Evolutionary conservation across 805 yeast species (phyloP).

Genomic region (Yarrowia divulgata): DNA sequence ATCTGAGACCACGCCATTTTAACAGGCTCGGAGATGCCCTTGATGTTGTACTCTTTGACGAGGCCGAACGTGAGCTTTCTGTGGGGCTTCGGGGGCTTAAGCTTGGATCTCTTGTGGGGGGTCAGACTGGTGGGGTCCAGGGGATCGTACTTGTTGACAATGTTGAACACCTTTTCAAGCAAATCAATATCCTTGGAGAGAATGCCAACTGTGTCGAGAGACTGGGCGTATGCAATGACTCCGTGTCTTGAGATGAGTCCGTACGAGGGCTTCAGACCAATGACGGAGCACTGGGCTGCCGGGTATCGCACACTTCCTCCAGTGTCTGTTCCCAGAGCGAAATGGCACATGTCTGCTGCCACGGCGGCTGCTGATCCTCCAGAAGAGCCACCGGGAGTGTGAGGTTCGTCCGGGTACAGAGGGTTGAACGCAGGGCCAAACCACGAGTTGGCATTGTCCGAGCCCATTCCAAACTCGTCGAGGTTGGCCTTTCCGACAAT

Average conservation of each 20-base stretch:
- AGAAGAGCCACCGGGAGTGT: constrained; percentile 87
- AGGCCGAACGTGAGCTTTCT: constrained; percentile 67
- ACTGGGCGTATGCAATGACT: constrained; percentile 89
- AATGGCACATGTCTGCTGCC: constrained; percentile 70
- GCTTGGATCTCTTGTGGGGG: constrained; percentile 42
- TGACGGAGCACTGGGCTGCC: constrained; percentile 80
- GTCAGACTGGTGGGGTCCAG: constrained; percentile 76
- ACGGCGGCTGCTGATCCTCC: constrained; percentile 97
- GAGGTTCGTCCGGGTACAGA: constrained; percentile 51
- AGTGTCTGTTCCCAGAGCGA: constrained; percentile 92
- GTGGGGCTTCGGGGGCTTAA: constrained; percentile 39
- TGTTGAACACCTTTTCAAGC: constrained; percentile 59
- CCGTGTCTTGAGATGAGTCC: constrained; percentile 94
- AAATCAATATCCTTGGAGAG: constrained; percentile 59
- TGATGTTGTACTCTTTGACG: constrained; percentile 68
- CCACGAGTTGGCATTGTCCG: constrained; percentile 50
- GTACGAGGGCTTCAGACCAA: constrained; percentile 93
- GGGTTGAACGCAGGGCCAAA: constrained; percentile 54
- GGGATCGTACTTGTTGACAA: constrained; percentile 66
- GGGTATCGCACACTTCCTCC: constrained; percentile 97
- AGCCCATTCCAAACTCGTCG: constrained; percentile 99
- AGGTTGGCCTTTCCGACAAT: constrained; percentile 82
- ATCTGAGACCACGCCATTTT: constrained; percentile 57
- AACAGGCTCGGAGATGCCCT: constrained; percentile 60
- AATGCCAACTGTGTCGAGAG: constrained; percentile 93